phyloP scores from a whole-genome alignment of 441 rosid genomes.

The Eruca vesicaria region DNA sequence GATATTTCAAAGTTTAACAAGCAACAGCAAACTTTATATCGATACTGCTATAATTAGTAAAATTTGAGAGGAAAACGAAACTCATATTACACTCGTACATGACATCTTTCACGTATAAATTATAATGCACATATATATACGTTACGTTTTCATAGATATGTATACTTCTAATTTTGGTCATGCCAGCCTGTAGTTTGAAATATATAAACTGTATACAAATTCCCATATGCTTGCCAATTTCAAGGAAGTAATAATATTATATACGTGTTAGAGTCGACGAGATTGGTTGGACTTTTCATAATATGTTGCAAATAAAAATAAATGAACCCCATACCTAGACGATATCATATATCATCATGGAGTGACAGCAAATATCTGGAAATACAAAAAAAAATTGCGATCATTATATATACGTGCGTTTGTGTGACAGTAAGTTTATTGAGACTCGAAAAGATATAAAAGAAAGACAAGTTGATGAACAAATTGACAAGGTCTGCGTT shows the following conservation, averaged over 20 bases:
- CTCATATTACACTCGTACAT: neutral
- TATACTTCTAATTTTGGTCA: neutral
- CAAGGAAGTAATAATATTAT: neutral
- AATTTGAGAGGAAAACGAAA: neutral
- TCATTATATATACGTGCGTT: neutral
- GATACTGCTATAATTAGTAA: neutral
- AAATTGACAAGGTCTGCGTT: constrained; percentile 21
- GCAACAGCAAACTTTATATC: neutral
- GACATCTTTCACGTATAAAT: neutral
- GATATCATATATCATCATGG: neutral
- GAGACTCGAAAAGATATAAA: neutral
- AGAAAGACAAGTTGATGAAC: constrained; percentile 25
- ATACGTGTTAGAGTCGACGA: neutral
- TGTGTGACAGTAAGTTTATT: constrained; percentile 12
- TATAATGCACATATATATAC: neutral
- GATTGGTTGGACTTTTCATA: neutral
- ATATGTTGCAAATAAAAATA: neutral
- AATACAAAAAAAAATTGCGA: neutral
- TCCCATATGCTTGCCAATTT: neutral
- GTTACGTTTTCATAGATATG: neutral
- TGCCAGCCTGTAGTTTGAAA: neutral
- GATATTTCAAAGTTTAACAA: neutral
- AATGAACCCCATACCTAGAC: neutral
- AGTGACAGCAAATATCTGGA: neutral
- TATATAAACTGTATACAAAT: neutral